Conservation (phyloP, 768 basidiomycete species). For the Auriscalpium orientale region DNA sequence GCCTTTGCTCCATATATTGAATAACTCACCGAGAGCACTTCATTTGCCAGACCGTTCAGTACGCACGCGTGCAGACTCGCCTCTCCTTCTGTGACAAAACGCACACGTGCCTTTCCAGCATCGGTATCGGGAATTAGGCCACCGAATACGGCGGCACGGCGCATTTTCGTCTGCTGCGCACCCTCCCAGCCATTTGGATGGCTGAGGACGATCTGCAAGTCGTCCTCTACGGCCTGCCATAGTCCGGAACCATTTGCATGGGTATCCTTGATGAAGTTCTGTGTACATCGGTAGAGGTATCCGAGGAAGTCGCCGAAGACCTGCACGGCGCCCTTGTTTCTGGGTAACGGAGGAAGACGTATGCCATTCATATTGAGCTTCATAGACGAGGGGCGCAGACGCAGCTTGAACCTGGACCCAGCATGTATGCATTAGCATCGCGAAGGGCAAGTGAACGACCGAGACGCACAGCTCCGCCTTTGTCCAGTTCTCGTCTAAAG, state of each 20-base stretch:
- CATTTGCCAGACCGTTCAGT: conserved; percentile 66
- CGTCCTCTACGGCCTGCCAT: conserved; percentile 63
- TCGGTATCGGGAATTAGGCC: conserved; percentile 70
- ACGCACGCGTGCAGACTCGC: conserved; percentile 79
- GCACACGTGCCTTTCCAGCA: conserved; percentile 62
- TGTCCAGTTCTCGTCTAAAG: conserved; percentile 73
- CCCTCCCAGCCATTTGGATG: conserved; percentile 84
- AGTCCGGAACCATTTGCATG: conserved; percentile 66
- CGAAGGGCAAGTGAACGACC: neutral
- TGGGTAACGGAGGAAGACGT: conserved; percentile 61
- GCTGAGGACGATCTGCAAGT: conserved; percentile 67
- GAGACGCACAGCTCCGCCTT: conserved; percentile 62
- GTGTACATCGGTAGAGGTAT: conserved; percentile 69
- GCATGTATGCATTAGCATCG: neutral
- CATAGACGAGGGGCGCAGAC: conserved; percentile 71
- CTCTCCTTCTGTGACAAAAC: conserved; percentile 80
- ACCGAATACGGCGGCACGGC: conserved; percentile 63
- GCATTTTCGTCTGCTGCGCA: conserved; percentile 72
- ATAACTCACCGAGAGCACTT: conserved; percentile 59
- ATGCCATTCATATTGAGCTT: conserved; percentile 80
- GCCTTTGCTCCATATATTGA: neutral
- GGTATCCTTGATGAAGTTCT: conserved; percentile 72
- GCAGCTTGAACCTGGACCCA: conserved; percentile 62
- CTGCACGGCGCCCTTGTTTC: conserved; percentile 59
- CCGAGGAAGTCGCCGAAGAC: conserved; percentile 76